Conservation (phyloP, 2,329 filamentous ascomycete species). For the Ascocoryne sarcoides region DNA sequence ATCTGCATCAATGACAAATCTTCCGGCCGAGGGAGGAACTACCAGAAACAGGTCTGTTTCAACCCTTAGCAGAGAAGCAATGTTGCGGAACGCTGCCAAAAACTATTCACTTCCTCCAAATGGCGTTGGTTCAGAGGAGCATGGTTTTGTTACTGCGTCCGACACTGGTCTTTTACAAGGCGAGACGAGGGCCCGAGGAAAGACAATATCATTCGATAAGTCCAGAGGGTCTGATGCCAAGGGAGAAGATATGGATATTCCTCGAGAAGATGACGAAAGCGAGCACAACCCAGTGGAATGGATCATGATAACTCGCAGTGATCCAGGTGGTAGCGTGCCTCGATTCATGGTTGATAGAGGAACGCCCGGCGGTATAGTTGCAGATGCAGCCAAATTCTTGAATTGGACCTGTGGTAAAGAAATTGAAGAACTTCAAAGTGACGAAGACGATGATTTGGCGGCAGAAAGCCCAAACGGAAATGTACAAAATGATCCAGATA, state of each 20-base stretch:
- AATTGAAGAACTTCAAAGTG: slow-evolving; percentile 23
- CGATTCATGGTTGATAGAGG: slow-evolving; percentile 64
- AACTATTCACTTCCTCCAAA: slow-evolving; percentile 14
- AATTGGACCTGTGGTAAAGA: slow-evolving; percentile 51
- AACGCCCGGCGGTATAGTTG: slow-evolving; percentile 56
- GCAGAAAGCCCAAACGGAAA: slow-evolving; percentile 15
- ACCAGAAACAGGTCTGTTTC: slow-evolving; percentile 26
- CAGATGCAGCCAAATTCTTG: slow-evolving; percentile 59
- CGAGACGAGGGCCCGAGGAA: slow-evolving; percentile 29
- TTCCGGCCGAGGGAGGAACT: slow-evolving; percentile 27
- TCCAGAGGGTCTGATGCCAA: slow-evolving; percentile 31
- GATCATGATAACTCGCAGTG: slow-evolving; percentile 66
- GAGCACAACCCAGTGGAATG: slow-evolving; percentile 60
- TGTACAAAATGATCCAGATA: slow-evolving; percentile 3
- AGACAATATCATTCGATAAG: slow-evolving; percentile 34
- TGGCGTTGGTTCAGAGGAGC: no score
- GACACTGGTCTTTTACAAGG: slow-evolving; percentile 13
- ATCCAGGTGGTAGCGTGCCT: slow-evolving; percentile 64
- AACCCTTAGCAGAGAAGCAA: slow-evolving; percentile 33
- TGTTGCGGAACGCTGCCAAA: slow-evolving; percentile 34
- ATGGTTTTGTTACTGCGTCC: slow-evolving; percentile 7
- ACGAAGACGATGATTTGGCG: slow-evolving; percentile 10
- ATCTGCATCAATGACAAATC: slow-evolving; percentile 37
- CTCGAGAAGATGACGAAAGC: slow-evolving; percentile 34
- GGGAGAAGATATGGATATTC: slow-evolving; percentile 27